Evolutionary conservation across 352 stramenopile genomes (phyloP).

Genomic region (Globisporangium apiculatum): DNA sequence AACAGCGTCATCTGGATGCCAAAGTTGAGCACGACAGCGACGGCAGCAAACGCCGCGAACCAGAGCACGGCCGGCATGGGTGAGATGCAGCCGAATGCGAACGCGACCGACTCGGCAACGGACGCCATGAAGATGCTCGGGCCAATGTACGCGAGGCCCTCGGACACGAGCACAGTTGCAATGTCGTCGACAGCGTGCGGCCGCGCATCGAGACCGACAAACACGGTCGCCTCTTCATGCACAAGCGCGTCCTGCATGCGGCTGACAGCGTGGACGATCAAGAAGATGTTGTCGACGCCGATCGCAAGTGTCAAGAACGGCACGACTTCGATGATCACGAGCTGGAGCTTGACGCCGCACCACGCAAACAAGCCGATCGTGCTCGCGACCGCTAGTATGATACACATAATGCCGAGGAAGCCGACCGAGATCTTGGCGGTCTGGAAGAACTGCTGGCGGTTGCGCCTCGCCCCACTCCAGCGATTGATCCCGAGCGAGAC

Average conservation of each 20-base stretch:
- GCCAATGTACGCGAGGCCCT: constrained; percentile 41
- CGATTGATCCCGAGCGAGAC: constrained; percentile 62
- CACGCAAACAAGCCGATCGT: constrained; percentile 69
- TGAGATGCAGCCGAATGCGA: constrained; percentile 47
- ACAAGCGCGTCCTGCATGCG: constrained; percentile 38
- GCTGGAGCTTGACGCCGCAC: constrained; percentile 49
- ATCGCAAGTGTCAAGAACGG: constrained; percentile 63
- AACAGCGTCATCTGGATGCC: constrained; percentile 64
- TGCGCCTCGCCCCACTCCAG: constrained; percentile 24
- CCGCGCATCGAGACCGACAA: constrained; percentile 39
- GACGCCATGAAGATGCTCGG: constrained; percentile 52
- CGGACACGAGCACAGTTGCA: constrained; percentile 35
- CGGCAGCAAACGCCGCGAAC: constrained; percentile 46
- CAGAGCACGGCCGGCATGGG: constrained; percentile 58
- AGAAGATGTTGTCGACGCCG: constrained; percentile 66
- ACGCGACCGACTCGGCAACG: constrained; percentile 35
- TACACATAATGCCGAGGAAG: constrained; percentile 58
- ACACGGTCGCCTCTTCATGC: constrained; percentile 38
- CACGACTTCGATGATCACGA: constrained; percentile 63
- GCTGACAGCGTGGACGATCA: constrained; percentile 50
- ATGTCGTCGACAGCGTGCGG: constrained; percentile 42
- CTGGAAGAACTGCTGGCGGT: constrained; percentile 35
- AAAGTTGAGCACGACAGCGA: constrained; percentile 45
- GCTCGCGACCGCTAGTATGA: constrained; percentile 46
- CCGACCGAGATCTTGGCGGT: constrained; percentile 56